These are phyloP conservation scores for Aspergillus sp. DNA, from an alignment of 2,329 filamentous ascomycete species.

Conservation along the genomic window DNA sequence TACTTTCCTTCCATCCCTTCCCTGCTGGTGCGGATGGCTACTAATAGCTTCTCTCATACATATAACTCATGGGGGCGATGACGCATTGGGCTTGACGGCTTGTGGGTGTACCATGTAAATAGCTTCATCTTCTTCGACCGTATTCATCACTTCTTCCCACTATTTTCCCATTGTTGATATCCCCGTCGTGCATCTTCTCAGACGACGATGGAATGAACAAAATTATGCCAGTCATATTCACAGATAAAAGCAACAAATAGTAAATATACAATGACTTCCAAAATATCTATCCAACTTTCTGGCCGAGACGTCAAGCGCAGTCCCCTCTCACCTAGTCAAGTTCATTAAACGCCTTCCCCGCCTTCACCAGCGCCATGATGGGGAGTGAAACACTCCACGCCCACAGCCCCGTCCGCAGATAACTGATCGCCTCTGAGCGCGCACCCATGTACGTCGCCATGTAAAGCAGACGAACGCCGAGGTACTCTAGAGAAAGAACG, in stretches of 20 bases:
- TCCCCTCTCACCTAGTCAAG: neutral
- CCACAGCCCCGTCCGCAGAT: conserved; percentile 38
- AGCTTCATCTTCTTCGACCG: neutral
- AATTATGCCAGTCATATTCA: neutral
- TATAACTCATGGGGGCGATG: neutral
- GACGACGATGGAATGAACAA: neutral
- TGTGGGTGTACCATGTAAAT: neutral
- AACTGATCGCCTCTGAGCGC: conserved; percentile 36
- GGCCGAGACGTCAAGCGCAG: too few species aligned
- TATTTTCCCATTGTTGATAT: neutral
- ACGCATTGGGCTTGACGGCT: neutral
- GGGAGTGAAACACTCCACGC: conserved; percentile 40
- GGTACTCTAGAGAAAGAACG: conserved; percentile 37
- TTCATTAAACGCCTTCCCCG: conserved; percentile 25
- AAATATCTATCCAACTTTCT: neutral
- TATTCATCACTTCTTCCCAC: neutral
- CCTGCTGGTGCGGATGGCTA: neutral
- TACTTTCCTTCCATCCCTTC: neutral
- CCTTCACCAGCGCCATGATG: conserved; percentile 37
- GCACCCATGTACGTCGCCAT: conserved; percentile 40
- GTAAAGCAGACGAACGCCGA: conserved; percentile 38
- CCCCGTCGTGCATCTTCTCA: neutral
- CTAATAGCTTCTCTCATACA: neutral
- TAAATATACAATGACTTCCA: too few species aligned
- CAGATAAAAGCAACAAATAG: too few species aligned